phyloP scores from a whole-genome alignment of 2,329 filamentous ascomycete genomes.

The Nemania sp. region DNA sequence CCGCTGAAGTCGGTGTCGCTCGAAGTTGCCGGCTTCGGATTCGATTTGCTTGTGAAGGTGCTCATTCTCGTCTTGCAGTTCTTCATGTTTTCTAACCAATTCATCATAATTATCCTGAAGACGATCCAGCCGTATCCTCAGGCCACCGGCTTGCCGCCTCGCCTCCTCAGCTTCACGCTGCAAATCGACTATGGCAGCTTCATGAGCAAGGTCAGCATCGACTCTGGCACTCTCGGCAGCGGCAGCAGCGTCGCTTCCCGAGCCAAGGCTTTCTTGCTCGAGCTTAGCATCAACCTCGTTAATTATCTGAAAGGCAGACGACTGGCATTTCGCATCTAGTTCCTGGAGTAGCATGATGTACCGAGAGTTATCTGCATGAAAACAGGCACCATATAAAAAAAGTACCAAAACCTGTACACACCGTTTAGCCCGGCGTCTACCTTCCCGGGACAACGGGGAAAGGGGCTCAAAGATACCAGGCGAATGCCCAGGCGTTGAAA shows the following conservation, averaged over 20 bases:
- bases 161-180: conserved; percentile 55
- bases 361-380: conserved; percentile 31
- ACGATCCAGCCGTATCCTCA: conserved; percentile 62
- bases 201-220: conserved; percentile 59
- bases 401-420: conserved; percentile 30
- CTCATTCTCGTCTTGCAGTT: conserved; percentile 65
- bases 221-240: conserved; percentile 38
- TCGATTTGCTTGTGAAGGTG: conserved; percentile 58
- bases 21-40: conserved; percentile 54
- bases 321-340: conserved; percentile 29
- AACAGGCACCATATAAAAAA: conserved; percentile 32
- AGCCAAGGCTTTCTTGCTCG: conserved; percentile 42
- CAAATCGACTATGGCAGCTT: conserved; percentile 57
- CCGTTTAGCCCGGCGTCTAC: conserved; percentile 19
- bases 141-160: conserved; percentile 61
- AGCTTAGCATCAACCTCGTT: conserved; percentile 35
- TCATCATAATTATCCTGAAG: conserved; percentile 66
- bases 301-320: conserved; percentile 45
- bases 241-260: conserved; percentile 33
- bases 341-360: conserved; percentile 28
- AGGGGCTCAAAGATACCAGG: background rate
- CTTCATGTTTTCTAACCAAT: conserved; percentile 53
- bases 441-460: background rate
- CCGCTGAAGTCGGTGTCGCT: conserved; percentile 56
- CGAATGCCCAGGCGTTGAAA: background rate